A percentile compares a stretch with the other conserved stretches of the same genome.
Conservation (phyloP, 352 stramenopile species). For the Pythium sukuiense region DNA sequence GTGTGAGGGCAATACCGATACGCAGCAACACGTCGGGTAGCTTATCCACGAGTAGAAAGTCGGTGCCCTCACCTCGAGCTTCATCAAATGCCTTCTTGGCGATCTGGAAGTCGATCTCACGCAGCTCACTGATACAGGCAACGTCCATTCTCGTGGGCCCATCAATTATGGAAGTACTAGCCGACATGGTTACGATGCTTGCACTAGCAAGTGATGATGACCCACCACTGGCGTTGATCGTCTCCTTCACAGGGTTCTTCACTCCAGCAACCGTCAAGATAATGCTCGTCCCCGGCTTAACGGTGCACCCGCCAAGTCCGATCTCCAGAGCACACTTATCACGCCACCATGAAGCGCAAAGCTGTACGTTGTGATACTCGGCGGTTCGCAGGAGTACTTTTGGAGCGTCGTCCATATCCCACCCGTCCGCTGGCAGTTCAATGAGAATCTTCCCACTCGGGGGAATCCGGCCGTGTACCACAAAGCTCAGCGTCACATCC, state of each 20-base stretch:
- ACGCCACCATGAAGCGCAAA: slow-evolving; percentile 41
- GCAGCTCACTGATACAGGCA: slow-evolving; percentile 63
- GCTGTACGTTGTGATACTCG: slow-evolving; percentile 30
- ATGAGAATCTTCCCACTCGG: slow-evolving; percentile 44
- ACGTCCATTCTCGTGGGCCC: slow-evolving; percentile 56
- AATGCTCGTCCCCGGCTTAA: slow-evolving; percentile 25
- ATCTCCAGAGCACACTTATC: slow-evolving; percentile 64
- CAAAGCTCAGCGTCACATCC: slow-evolving; percentile 58
- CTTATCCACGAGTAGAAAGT: slow-evolving; percentile 25
- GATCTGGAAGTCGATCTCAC: slow-evolving; percentile 51
- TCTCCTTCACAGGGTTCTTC: slow-evolving; percentile 55
- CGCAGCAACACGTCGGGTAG: slow-evolving; percentile 41
- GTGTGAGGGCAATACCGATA: slow-evolving; percentile 14
- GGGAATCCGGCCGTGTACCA: slow-evolving; percentile 39
- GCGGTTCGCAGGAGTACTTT: slow-evolving; percentile 40
- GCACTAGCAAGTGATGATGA: not conserved
- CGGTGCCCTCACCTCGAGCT: slow-evolving; percentile 11
- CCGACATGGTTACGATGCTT: slow-evolving; percentile 51
- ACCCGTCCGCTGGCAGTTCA: slow-evolving; percentile 50
- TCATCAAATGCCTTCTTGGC: slow-evolving; percentile 34
- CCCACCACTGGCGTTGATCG: slow-evolving; percentile 18
- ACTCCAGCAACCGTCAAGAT: slow-evolving; percentile 45
- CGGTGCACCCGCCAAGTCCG: not conserved
- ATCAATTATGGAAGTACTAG: slow-evolving; percentile 57
- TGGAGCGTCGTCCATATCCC: slow-evolving; percentile 57